These are phyloP conservation scores for Entophlyctis luteolus DNA, from an alignment of 192 early-diverging fungal genomes.

Conservation along the genomic window DNA sequence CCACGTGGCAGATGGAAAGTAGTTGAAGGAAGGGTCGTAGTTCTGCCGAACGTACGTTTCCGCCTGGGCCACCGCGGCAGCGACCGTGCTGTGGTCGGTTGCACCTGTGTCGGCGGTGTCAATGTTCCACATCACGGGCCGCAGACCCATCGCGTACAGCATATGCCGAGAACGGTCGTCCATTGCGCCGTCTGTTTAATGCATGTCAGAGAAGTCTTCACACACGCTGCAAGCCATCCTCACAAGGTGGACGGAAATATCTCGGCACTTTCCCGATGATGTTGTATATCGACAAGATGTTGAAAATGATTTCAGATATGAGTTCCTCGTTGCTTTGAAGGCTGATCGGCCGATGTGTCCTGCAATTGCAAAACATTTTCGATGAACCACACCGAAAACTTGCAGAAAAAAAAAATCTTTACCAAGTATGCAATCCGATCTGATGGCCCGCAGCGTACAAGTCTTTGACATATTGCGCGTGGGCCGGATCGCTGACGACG, in stretches of 20 bases:
- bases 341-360: constrained; percentile 16
- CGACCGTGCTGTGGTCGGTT: neutral
- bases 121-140: constrained; percentile 41
- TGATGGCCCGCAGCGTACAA: constrained; percentile 50
- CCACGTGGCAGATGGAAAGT: neutral
- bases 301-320: constrained; percentile 24
- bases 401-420: no score
- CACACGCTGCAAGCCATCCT: constrained; percentile 23
- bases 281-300: constrained; percentile 21
- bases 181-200: constrained; percentile 37
- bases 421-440: constrained; percentile 30
- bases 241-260: constrained; percentile 64
- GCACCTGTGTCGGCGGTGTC: constrained; percentile 38
- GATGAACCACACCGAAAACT: no score
- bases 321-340: constrained; percentile 11
- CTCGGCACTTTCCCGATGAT: constrained; percentile 43
- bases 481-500: constrained; percentile 29
- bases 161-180: constrained; percentile 60
- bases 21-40: constrained; percentile 10
- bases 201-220: no score
- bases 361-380: neutral
- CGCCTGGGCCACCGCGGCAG: neutral
- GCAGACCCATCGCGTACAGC: constrained; percentile 50
- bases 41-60: constrained; percentile 12
- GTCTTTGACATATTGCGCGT: constrained; percentile 43